Evolutionary conservation across 768 basidiomycete species (phyloP).

Genomic region (Krasilnikovozyma curviuscula): DNA sequence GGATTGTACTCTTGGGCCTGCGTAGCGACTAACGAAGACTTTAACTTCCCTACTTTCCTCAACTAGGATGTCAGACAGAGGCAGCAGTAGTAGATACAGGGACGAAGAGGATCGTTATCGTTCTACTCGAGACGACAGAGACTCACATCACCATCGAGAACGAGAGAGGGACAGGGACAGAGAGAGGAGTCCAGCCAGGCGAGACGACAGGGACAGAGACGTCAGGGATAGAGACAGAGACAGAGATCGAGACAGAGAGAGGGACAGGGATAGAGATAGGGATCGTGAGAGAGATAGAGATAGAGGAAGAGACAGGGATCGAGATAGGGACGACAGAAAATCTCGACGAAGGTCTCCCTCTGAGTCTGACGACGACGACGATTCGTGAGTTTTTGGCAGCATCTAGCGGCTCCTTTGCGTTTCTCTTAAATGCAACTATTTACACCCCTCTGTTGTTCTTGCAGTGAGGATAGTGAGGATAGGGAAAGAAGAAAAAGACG

Average conservation of each 20-base stretch:
- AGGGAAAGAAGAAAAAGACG: too few species aligned
- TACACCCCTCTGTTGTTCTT: too few species aligned
- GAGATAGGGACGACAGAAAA: neutral
- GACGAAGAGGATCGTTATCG: too few species aligned
- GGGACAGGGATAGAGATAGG: neutral
- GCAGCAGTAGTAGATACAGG: too few species aligned
- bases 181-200: neutral
- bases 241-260: neutral
- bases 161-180: neutral
- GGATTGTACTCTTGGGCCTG: too few species aligned
- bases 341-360: conserved; percentile 6
- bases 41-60: too few species aligned
- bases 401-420: neutral
- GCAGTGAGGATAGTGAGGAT: too few species aligned
- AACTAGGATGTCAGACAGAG: too few species aligned
- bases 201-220: neutral
- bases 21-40: too few species aligned
- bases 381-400: neutral
- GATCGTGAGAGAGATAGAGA: neutral
- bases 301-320: neutral
- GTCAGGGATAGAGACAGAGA: conserved; percentile 2
- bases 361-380: conserved; percentile 2
- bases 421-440: neutral
- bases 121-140: too few species aligned
- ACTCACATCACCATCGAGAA: neutral